Percentiles rank a stretch among this genome's conserved stretches.
Evolutionary conservation across 192 early-diverging fungal species (phyloP).

Genomic region (Phlyctochytrium bullatum): DNA sequence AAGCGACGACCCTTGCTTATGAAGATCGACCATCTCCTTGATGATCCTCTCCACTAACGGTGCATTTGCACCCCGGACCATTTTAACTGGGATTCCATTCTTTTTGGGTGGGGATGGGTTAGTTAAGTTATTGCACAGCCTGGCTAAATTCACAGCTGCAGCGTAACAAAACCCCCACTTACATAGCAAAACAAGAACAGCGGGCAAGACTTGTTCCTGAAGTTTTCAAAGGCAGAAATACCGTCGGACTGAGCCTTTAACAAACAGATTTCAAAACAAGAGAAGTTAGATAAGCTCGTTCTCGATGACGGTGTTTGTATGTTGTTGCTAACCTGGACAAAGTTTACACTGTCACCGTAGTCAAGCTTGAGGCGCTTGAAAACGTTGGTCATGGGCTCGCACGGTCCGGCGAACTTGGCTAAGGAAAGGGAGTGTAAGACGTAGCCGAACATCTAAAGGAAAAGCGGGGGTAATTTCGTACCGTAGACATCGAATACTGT

Average conservation of each 20-base stretch:
- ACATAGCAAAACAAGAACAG: slow-evolving; percentile 57
- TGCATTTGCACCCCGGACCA: slow-evolving; percentile 59
- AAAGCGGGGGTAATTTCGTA: slow-evolving; percentile 11
- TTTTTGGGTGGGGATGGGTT: too few relatives aligned
- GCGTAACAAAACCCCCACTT: slow-evolving; percentile 18
- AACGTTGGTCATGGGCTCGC: slow-evolving; percentile 56
- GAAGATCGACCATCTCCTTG: slow-evolving; percentile 53
- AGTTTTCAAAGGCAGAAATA: slow-evolving; percentile 41
- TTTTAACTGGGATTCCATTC: slow-evolving; percentile 51
- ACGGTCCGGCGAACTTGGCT: slow-evolving; percentile 63
- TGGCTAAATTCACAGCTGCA: background rate
- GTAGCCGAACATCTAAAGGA: background rate
- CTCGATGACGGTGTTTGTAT: background rate
- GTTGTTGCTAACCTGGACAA: slow-evolving; percentile 43
- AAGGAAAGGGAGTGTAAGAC: background rate
- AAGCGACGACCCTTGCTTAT: slow-evolving; percentile 25
- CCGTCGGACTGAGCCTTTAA: slow-evolving; percentile 48
- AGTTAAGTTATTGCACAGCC: too few relatives aligned
- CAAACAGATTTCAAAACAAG: background rate
- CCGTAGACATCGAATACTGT: slow-evolving; percentile 49
- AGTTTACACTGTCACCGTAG: slow-evolving; percentile 46
- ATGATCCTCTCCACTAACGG: slow-evolving; percentile 54
- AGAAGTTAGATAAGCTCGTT: slow-evolving; percentile 3
- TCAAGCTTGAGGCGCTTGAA: slow-evolving; percentile 62
- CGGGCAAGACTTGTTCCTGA: slow-evolving; percentile 60